These are phyloP conservation scores for Bassia scoparia DNA, from an alignment of 148 eudicot species.

Conservation along the genomic window DNA sequence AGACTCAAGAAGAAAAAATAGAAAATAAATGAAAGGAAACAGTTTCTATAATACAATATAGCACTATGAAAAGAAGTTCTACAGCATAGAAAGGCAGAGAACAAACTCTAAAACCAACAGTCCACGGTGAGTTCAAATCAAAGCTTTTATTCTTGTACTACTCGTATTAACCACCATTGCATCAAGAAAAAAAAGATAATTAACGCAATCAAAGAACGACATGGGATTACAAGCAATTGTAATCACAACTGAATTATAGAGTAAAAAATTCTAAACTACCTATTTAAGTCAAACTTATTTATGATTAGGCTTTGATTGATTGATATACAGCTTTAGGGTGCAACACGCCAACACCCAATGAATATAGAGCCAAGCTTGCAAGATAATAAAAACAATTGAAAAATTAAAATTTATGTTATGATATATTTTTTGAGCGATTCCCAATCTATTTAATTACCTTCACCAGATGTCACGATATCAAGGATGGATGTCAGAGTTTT, in stretches of 20 bases:
- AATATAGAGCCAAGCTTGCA: background rate
- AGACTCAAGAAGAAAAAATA: background rate
- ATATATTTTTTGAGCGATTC: background rate
- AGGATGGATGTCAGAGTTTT: slow-evolving; percentile 51
- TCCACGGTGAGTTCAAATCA: background rate
- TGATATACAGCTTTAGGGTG: too few species aligned
- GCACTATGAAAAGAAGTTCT: background rate
- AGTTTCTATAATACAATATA: background rate
- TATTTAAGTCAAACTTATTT: too few species aligned
- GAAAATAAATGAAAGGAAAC: background rate
- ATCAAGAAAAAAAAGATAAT: background rate
- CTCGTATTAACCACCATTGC: background rate
- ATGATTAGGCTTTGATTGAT: too few species aligned
- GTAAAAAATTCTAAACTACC: background rate
- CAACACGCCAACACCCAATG: too few species aligned
- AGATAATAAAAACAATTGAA: background rate
- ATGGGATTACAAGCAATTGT: background rate
- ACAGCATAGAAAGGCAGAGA: background rate
- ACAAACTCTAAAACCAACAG: background rate
- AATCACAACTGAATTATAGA: too few species aligned
- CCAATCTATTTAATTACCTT: slow-evolving; percentile 45
- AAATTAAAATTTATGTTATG: background rate
- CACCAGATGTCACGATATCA: slow-evolving; percentile 58
- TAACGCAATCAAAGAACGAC: background rate
- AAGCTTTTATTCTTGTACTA: background rate